Percentiles rank a stretch among this genome's conserved stretches.
Conservation (phyloP, 2,329 filamentous ascomycete species). For the Pseudogymnoascus sp. region DNA sequence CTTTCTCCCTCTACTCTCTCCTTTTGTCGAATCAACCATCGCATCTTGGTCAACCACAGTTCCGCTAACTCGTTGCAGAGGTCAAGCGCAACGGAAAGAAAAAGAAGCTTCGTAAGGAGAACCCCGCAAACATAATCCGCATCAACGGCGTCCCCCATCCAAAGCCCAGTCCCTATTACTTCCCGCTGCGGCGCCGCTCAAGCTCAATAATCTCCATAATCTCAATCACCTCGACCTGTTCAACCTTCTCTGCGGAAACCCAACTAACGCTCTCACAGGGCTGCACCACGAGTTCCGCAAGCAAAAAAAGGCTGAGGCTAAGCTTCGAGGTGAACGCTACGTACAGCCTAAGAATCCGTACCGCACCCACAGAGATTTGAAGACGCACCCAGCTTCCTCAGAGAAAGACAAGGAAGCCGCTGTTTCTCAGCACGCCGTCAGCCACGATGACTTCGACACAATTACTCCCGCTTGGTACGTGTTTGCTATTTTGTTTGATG, state of each 20-base stretch:
- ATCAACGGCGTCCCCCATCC: background rate
- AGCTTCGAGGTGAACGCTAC: background rate
- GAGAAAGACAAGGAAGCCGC: background rate
- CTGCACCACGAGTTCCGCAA: constrained; percentile 2
- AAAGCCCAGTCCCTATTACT: background rate
- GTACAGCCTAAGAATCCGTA: background rate
- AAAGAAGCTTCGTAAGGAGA: background rate
- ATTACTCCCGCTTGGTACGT: constrained; percentile 60
- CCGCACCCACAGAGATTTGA: background rate
- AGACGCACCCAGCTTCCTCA: background rate
- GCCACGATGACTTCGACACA: constrained; percentile 54
- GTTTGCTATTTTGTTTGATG: constrained; percentile 13
- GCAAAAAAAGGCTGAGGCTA: background rate
- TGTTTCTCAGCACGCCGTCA: background rate
- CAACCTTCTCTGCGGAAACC: background rate
- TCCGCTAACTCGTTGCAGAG: background rate
- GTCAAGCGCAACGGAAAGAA: constrained; percentile 1
- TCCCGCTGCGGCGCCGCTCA: background rate
- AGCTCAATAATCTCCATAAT: background rate
- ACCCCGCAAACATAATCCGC: background rate
- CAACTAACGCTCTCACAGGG: background rate
- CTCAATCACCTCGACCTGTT: too few species aligned
- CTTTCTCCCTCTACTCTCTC: background rate
- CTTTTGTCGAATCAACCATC: background rate
- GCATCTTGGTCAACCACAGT: background rate